Conservation (phyloP, 352 stramenopile genomes). For the Elongisporangium prolatum region DNA sequence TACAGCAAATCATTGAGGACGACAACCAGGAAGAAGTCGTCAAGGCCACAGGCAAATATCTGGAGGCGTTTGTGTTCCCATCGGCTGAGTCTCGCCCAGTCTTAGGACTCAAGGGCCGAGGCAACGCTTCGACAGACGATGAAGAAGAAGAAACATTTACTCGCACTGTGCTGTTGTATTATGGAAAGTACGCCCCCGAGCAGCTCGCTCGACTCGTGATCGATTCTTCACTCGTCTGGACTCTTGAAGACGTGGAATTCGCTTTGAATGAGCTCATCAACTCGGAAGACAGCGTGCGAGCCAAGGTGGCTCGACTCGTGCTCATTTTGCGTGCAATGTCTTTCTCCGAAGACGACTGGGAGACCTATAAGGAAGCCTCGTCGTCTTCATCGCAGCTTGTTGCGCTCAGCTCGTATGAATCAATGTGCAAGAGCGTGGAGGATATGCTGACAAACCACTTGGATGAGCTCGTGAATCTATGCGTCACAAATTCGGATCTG, state of each 20-base stretch:
- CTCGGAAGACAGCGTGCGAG: slow-evolving; percentile 41
- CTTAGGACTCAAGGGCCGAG: background rate
- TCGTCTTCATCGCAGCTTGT: slow-evolving; percentile 7
- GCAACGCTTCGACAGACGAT: background rate
- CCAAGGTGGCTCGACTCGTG: slow-evolving; percentile 64
- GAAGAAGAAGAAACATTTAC: slow-evolving; percentile 37
- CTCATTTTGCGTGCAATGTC: slow-evolving; percentile 42
- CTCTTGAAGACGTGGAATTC: slow-evolving; percentile 62
- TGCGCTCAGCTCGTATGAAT: slow-evolving; percentile 27
- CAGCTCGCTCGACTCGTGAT: slow-evolving; percentile 68
- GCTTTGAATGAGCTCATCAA: slow-evolving; percentile 49
- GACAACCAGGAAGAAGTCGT: slow-evolving; percentile 50
- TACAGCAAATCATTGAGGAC: slow-evolving; percentile 40
- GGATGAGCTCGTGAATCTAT: slow-evolving; percentile 47
- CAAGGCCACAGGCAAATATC: slow-evolving; percentile 52
- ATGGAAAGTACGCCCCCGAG: slow-evolving; percentile 68
- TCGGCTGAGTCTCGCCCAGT: slow-evolving; percentile 15
- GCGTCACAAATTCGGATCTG: slow-evolving; percentile 56
- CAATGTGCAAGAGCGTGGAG: slow-evolving; percentile 29
- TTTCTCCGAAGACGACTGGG: slow-evolving; percentile 23
- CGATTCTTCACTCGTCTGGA: slow-evolving; percentile 70
- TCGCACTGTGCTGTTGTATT: slow-evolving; percentile 61
- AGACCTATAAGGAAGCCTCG: slow-evolving; percentile 13
- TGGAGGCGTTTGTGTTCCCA: slow-evolving; percentile 78
- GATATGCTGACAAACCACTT: slow-evolving; percentile 32